Evolutionary conservation across 2,329 filamentous ascomycete species (phyloP).

Genomic region (Cercospora sp.): DNA sequence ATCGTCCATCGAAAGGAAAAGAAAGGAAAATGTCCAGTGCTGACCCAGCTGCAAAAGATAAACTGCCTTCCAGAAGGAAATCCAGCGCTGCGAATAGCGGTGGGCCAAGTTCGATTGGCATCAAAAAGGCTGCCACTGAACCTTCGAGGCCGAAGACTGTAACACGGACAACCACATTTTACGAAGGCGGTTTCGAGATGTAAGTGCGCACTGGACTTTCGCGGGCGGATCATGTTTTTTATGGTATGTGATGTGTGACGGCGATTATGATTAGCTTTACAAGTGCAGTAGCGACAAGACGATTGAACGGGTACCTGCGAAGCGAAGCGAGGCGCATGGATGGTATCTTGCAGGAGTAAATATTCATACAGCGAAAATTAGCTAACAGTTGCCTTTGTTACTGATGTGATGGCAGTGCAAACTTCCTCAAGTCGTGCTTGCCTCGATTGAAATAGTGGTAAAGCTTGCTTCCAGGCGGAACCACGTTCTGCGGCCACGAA

Average conservation of each 20-base stretch:
- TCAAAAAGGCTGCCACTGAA: constrained; percentile 9
- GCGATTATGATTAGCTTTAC: neutral
- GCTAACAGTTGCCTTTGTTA: neutral
- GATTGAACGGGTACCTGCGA: neutral
- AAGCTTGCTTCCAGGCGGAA: neutral
- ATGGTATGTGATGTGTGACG: neutral
- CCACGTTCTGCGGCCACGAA: neutral
- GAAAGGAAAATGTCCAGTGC: constrained; percentile 8
- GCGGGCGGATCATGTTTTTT: neutral
- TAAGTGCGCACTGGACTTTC: neutral
- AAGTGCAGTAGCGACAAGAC: neutral
- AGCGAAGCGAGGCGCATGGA: neutral
- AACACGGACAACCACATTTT: constrained; percentile 6
- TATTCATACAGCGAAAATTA: neutral
- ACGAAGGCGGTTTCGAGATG: constrained; percentile 12
- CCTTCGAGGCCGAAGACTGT: neutral
- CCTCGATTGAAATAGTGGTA: neutral
- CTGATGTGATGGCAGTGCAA: neutral
- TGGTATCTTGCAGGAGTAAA: neutral
- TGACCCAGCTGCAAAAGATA: neutral
- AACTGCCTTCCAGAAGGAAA: constrained; percentile 6
- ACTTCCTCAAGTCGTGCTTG: neutral
- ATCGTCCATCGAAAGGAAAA: constrained; percentile 1
- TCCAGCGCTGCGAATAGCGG: constrained; percentile 8
- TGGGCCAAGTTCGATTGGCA: neutral